Conservation (phyloP, 805 yeast genomes). For the Nakazawaea holstii region DNA sequence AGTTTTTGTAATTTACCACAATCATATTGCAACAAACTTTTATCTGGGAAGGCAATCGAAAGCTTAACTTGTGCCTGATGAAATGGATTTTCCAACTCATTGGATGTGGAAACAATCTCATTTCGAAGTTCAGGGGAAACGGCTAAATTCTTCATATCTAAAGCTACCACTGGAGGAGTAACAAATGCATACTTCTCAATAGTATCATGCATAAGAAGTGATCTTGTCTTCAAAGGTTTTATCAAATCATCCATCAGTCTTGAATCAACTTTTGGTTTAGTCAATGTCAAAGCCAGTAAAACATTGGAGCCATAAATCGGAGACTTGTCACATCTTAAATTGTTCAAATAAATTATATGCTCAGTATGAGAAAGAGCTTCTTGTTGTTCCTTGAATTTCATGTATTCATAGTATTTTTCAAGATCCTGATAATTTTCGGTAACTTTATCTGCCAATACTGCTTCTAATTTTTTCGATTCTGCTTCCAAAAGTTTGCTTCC, state of each 20-base stretch:
- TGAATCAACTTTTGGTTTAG: constrained; percentile 23
- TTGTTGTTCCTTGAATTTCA: constrained; percentile 46
- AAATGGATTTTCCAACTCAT: constrained; percentile 43
- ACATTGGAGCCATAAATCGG: constrained; percentile 68
- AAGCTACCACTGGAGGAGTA: constrained; percentile 80
- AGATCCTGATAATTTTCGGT: constrained; percentile 33
- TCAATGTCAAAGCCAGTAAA: constrained; percentile 32
- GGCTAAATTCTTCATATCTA: constrained; percentile 56
- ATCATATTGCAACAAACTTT: constrained; percentile 84
- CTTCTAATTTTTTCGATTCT: constrained; percentile 38
- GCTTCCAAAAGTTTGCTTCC: constrained; percentile 40
- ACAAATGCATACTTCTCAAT: constrained; percentile 79
- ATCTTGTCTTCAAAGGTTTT: constrained; percentile 35
- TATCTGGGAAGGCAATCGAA: constrained; percentile 95
- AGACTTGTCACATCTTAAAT: constrained; percentile 53
- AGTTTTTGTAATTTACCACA: constrained; percentile 93
- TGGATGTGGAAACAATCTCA: constrained; percentile 24
- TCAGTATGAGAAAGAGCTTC: constrained; percentile 47
- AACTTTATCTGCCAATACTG: constrained; percentile 24
- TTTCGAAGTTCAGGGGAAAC: constrained; percentile 29
- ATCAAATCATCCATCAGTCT: constrained; percentile 29
- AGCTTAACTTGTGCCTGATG: constrained; percentile 81
- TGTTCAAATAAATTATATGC: constrained; percentile 59
- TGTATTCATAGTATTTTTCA: constrained; percentile 53
- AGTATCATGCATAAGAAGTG: constrained; percentile 35